Evolutionary conservation across 352 stramenopile species (phyloP), one percentile per base, ranked within the genome.

Genomic region (Blastocystis sp.): DNA sequence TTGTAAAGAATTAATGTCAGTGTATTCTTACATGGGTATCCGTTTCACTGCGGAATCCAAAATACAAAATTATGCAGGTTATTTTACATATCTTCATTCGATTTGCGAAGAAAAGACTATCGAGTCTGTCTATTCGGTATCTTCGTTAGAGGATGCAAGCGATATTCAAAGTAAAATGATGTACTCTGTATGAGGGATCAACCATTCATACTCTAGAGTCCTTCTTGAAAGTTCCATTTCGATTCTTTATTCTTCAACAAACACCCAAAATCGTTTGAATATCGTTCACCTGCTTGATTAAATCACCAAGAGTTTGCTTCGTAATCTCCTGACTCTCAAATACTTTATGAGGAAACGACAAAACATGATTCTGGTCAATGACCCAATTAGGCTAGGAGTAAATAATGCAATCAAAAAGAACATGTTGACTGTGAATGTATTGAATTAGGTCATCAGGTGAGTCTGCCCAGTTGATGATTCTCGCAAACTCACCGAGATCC

Each of bases 201-300:
- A 46, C 9, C 9, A 9, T 9, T 9, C 39, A 46, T 46, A 46
- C 39, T 46, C 2, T 46, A 46, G 9, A 46, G 3, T 46, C 39
- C 2, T 46, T 46, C 9, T 46, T 2, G 39, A 9, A 9, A 46
- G 39, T 46, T 2, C 9, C 9, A 9, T 46, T 46, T 9, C 39
- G 39, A 63, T 27, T 35, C 56, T 63, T 35, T 14, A 35, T 35
- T 63, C 5, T 63, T 12, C 6, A 80, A 80, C 69, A 80, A 80
- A 80, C 69, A 80, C 16, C 19, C 43, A 14, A 80, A 80, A 80
- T 80, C 39, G n/a, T 59, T 35, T 80, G 35, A 61, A 80, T 58
- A 61, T 80, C 67, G 27, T 58, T 80, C 21, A 80, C 16, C 37
- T 80, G 67, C 21, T 29, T 43, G 12, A 80, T 80, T 42, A 80